Percentiles rank a stretch among this genome's conserved stretches.
Conservation (phyloP, 495 filamentous ascomycete species). For the Tuber melanosporum region DNA sequence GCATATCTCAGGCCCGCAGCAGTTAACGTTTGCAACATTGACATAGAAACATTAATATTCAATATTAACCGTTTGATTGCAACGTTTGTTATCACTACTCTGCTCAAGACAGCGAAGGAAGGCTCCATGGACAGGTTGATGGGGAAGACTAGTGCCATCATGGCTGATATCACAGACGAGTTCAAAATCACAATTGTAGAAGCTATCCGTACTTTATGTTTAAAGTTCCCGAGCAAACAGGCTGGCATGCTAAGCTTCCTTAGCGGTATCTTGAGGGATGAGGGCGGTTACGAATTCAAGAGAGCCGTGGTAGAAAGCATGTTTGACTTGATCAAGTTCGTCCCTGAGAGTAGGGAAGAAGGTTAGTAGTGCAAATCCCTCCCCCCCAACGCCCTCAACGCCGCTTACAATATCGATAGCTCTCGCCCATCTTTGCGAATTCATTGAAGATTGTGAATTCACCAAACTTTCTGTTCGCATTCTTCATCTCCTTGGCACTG, state of each 20-base stretch:
- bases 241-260: slow-evolving; percentile 96
- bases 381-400: slow-evolving; percentile 5
- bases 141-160: slow-evolving; percentile 96
- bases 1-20: slow-evolving; percentile 90
- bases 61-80: slow-evolving; percentile 97
- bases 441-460: slow-evolving; percentile 99
- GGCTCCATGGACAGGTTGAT: slow-evolving; percentile 92
- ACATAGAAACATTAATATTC: slow-evolving; percentile 91
- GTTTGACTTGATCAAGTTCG: slow-evolving; percentile 98
- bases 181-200: slow-evolving; percentile 99
- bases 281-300: slow-evolving; percentile 98
- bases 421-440: slow-evolving; percentile 92
- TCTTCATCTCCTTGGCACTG: slow-evolving; percentile 82
- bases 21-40: slow-evolving; percentile 88
- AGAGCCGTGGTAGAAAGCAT: slow-evolving; percentile 96
- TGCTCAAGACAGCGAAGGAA: slow-evolving; percentile 97
- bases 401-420: slow-evolving; percentile 46
- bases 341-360: slow-evolving; percentile 95
- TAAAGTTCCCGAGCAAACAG: slow-evolving; percentile 98
- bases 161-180: slow-evolving; percentile 96
- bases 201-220: slow-evolving; percentile 87
- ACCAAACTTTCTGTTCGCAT: slow-evolving; percentile 96
- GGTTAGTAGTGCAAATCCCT: slow-evolving; percentile 44
- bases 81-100: slow-evolving; percentile 94
- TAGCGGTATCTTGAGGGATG: slow-evolving; percentile 87